Conservation (phyloP, 2,329 filamentous ascomycete species). For the Thelonectria blattea region DNA sequence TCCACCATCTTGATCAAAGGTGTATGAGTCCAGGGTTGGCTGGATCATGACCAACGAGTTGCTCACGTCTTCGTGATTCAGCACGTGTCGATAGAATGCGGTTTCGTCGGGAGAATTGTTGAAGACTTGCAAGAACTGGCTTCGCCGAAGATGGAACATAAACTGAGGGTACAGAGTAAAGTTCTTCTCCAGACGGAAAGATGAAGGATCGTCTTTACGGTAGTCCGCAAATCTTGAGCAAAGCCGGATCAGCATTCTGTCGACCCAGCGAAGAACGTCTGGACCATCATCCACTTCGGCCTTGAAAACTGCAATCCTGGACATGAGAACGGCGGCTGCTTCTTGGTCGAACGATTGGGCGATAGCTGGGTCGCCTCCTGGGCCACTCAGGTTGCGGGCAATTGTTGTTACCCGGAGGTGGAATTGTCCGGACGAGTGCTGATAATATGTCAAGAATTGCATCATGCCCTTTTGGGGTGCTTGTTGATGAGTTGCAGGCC, state of each 20-base stretch:
- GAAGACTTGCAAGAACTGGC: conserved; percentile 98
- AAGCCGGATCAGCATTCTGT: conserved; percentile 95
- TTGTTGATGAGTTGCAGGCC: conserved; percentile 84
- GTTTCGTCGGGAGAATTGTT: conserved; percentile 99
- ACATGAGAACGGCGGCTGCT: conserved; percentile 96
- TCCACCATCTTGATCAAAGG: conserved; percentile 91
- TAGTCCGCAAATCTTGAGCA: conserved; percentile 98
- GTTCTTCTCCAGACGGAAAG: conserved; percentile 97
- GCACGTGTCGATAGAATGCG: conserved; percentile 96
- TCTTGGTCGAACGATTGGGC: conserved; percentile 98
- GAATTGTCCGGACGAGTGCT: conserved; percentile 95
- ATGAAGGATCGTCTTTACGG: conserved; percentile 95
- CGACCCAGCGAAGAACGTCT: conserved; percentile 98
- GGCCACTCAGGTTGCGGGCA: conserved; percentile 87
- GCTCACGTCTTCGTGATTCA: conserved; percentile 96
- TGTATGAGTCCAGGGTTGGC: conserved; percentile 95
- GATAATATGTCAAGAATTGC: conserved; percentile 98
- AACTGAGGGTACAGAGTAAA: conserved; percentile 99
- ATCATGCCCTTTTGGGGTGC: conserved; percentile 92
- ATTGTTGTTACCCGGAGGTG: conserved; percentile 96
- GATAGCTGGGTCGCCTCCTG: conserved; percentile 91
- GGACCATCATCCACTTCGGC: conserved; percentile 97
- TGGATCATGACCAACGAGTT: conserved; percentile 99
- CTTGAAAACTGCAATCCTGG: conserved; percentile 98
- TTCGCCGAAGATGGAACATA: conserved; percentile 98